A percentile compares a stretch with the other conserved stretches of the same genome.
phyloP scores from a whole-genome alignment of 257 asterid genomes.

The Lantana camara region DNA sequence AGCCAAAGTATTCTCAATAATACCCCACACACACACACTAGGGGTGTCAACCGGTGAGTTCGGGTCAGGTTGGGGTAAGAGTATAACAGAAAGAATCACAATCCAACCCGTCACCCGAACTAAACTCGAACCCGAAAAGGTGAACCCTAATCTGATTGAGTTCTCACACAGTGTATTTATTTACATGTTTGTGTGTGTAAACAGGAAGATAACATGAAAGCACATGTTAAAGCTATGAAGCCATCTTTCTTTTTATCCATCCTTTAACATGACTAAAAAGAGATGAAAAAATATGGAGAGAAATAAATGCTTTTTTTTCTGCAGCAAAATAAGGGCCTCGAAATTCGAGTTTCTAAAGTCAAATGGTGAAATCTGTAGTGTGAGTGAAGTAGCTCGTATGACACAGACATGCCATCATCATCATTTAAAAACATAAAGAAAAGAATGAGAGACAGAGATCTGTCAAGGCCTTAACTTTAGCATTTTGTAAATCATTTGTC shows the following conservation, averaged over 20 bases:
- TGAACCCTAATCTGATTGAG: too few relatives aligned
- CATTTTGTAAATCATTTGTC: too few relatives aligned
- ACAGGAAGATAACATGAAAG: slow-evolving; percentile 38
- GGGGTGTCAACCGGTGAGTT: too few relatives aligned
- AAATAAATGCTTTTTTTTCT: slow-evolving; percentile 55
- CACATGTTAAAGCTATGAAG: slow-evolving; percentile 59
- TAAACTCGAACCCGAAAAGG: too few relatives aligned
- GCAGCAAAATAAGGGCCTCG: slow-evolving; percentile 38
- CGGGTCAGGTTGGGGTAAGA: too few relatives aligned
- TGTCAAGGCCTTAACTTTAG: slow-evolving; percentile 6
- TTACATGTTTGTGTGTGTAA: slow-evolving; percentile 8
- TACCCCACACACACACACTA: slow-evolving; percentile 1
- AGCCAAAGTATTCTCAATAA: too few relatives aligned
- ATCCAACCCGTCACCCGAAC: too few relatives aligned
- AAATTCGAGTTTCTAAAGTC: slow-evolving; percentile 49
- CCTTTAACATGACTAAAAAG: slow-evolving; percentile 61
- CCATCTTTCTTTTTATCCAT: slow-evolving; percentile 68
- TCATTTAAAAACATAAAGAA: slow-evolving; percentile 35
- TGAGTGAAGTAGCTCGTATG: slow-evolving; percentile 18
- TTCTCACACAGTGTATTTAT: not conserved
- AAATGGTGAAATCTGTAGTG: slow-evolving; percentile 45
- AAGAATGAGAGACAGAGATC: slow-evolving; percentile 2
- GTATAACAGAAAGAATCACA: too few relatives aligned
- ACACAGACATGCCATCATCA: slow-evolving; percentile 10
- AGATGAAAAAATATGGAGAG: slow-evolving; percentile 46